Base-by-base conservation (phyloP, 176 grass and related monocot species). In the Tuctoria greenei region DNA sequence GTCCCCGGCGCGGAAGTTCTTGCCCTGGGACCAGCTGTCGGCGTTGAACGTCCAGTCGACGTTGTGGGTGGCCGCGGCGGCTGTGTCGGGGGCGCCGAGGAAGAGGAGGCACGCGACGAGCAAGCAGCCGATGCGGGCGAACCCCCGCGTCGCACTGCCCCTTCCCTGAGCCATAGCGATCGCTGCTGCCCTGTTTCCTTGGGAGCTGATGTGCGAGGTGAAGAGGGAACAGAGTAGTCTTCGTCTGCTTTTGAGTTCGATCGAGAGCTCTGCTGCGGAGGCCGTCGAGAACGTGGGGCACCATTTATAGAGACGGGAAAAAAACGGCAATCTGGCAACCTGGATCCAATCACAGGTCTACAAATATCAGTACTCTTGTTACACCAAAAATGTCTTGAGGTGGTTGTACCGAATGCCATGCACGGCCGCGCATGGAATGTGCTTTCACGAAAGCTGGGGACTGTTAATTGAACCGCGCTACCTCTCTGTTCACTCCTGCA, bases 91-190 rank as follows among this genome's bases (percentile, higher is more conserved):
- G 18, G 40, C 23, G 64, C 63, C 54, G 41, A 84, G 17, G n/a
- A n/a, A n/a, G 67, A 86, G 36, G 59, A 93, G 79, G 83, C 79
- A n/a, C 6, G 55, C 16, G 7, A 54, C 21, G 35, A 81, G 37
- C 25, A 88, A 17, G 67, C 71, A 75, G 67, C 66, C 82, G 55
- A 95, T n/a, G n/a, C n/a, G 18, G 66, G 79, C 28, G 43, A 77
- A 63, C 31, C 37, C 80, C 67, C 67, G 64, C 25, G 47, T 15
- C 46, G 91, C 91, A 91, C 88, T 86, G 85, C 82, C 85, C 26
- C 85, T 88, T 94, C 82, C 92, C 88, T 82, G 80, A 79, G 85
- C 91, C 88, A 91, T 93, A 17, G 66, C 59, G 37, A 39, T 43
- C 49, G 21, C 41, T 27, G 4, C 31, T 37, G 28, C 28, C 5